Percentiles rank a stretch among this genome's conserved stretches.
Conservation (phyloP, 2,329 filamentous ascomycete species). For the Fonsecaea pedrosoi region DNA sequence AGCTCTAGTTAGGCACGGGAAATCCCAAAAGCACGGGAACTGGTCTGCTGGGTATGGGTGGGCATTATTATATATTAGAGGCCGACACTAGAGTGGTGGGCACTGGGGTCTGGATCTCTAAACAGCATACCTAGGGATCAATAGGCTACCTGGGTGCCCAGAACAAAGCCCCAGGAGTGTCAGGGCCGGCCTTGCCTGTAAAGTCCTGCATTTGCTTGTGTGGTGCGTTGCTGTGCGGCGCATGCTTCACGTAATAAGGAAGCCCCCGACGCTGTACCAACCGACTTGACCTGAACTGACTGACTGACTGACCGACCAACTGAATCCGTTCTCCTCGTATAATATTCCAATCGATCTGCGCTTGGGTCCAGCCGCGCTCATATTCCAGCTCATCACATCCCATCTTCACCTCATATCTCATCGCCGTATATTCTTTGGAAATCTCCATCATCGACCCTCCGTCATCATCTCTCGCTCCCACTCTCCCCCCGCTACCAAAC, state of each 20-base stretch:
- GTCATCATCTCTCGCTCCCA: slow-evolving; percentile 3
- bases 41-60: not conserved
- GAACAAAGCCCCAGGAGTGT: too few species aligned
- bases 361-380: slow-evolving; percentile 17
- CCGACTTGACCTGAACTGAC: slow-evolving; percentile 1
- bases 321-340: not conserved
- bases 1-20: slow-evolving; percentile 7
- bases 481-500: slow-evolving; percentile 1
- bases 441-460: not conserved
- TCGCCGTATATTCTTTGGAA: slow-evolving; percentile 2
- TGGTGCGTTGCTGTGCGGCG: not conserved
- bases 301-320: not conserved
- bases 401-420: slow-evolving; percentile 6
- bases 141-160: not conserved
- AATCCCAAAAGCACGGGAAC: not conserved
- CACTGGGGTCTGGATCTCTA: not conserved
- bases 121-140: not conserved
- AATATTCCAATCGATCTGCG: slow-evolving; percentile 7
- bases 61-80: not conserved
- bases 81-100: not conserved
- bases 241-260: slow-evolving; percentile 6
- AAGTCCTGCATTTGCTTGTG: not conserved
- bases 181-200: slow-evolving; percentile 10
- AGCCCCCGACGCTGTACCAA: not conserved
- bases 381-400: slow-evolving; percentile 11